Conservation (phyloP, 148 eudicot species). For the Chenopodium formosanum region DNA sequence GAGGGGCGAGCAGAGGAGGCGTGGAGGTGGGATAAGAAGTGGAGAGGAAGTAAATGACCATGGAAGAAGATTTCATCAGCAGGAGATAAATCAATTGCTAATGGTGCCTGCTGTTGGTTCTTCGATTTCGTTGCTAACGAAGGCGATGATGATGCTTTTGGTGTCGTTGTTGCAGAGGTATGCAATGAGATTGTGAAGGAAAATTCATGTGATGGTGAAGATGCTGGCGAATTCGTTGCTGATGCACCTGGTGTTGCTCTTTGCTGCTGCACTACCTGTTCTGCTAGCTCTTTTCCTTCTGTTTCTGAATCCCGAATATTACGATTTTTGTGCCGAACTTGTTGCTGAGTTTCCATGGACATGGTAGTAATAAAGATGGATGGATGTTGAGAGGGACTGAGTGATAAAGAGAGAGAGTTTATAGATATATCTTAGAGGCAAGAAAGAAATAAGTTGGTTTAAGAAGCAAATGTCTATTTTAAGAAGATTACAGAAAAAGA, state of each 20-base stretch:
- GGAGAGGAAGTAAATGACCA: constrained; percentile 75
- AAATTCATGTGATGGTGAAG: constrained; percentile 52
- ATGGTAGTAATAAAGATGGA: constrained; percentile 9
- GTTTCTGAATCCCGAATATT: background rate
- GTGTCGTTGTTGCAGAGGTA: constrained; percentile 14
- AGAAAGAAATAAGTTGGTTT: constrained; percentile 1
- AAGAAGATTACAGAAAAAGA: background rate
- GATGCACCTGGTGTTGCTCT: background rate
- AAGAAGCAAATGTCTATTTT: constrained; percentile 10
- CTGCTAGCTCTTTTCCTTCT: background rate
- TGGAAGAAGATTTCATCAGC: constrained; percentile 84
- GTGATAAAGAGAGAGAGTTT: background rate
- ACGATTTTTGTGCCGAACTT: background rate
- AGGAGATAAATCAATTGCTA: constrained; percentile 62
- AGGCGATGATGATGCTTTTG: background rate
- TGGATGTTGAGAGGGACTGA: background rate
- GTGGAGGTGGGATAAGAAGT: constrained; percentile 56
- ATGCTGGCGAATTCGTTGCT: constrained; percentile 15
- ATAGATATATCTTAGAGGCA: background rate
- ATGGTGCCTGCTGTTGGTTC: constrained; percentile 5
- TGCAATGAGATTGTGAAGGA: constrained; percentile 44
- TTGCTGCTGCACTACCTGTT: constrained; percentile 10
- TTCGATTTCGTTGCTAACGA: background rate
- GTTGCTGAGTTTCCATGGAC: constrained; percentile 31
- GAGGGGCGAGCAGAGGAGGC: constrained; percentile 58